A percentile compares a stretch with the other conserved stretches of the same genome.
Evolutionary conservation across 345 rosid species (phyloP).

Genomic region (Lenwebbia sp.): DNA sequence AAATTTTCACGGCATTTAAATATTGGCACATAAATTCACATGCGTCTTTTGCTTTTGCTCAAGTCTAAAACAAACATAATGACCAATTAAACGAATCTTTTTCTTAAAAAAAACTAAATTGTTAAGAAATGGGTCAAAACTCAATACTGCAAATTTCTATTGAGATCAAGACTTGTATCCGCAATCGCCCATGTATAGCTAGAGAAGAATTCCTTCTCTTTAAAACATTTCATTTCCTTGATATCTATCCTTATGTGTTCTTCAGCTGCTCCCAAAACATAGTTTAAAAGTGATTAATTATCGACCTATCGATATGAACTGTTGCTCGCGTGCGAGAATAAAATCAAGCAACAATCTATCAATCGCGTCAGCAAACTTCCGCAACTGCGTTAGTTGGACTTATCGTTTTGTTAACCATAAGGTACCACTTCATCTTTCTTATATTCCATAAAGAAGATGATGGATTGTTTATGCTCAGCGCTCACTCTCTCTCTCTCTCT

Average conservation of each 20-base stretch:
- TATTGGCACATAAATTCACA: too few relatives aligned
- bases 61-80: not conserved
- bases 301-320: not conserved
- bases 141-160: not conserved
- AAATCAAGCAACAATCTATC: not conserved
- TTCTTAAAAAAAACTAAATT: not conserved
- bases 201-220: not conserved
- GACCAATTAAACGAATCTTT: not conserved
- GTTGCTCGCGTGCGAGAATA: not conserved
- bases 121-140: not conserved
- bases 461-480: not conserved
- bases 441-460: not conserved
- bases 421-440: not conserved
- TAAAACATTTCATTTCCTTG: not conserved
- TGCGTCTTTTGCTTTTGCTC: not conserved
- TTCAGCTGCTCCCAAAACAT: not conserved
- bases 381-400: not conserved
- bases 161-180: not conserved
- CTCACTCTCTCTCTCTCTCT: too few relatives aligned
- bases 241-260: not conserved
- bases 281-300: not conserved
- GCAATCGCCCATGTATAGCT: not conserved
- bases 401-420: not conserved
- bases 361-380: not conserved
- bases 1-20: too few relatives aligned